These are phyloP conservation scores for Stagonosporopsis tanaceti DNA, from an alignment of 2,329 filamentous ascomycete genomes.

Conservation along the genomic window DNA sequence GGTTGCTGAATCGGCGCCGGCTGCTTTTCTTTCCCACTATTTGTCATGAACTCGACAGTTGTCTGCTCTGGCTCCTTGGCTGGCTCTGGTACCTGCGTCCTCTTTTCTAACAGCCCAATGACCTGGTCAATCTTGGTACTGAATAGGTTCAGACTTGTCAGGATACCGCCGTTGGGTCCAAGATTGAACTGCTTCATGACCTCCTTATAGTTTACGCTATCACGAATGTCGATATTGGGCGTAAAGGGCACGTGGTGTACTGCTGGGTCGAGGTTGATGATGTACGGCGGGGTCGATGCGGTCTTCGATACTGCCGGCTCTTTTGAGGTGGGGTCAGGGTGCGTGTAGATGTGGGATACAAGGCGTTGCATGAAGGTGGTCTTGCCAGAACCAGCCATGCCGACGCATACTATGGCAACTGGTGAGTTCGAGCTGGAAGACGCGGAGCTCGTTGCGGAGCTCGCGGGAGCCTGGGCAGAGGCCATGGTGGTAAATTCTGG, in stretches of 20 bases:
- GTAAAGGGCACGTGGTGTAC: constrained; percentile 94
- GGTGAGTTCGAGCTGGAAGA: constrained; percentile 53
- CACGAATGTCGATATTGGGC: constrained; percentile 97
- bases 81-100: constrained; percentile 65
- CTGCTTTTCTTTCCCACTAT: constrained; percentile 39
- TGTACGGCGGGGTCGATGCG: constrained; percentile 74
- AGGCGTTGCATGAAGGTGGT: constrained; percentile 99
- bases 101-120: constrained; percentile 86
- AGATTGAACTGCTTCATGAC: constrained; percentile 99
- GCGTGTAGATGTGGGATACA: constrained; percentile 86
- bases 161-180: constrained; percentile 93
- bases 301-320: constrained; percentile 42
- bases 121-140: constrained; percentile 98
- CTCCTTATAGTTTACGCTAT: constrained; percentile 99
- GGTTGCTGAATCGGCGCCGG: constrained; percentile 58
- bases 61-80: constrained; percentile 38
- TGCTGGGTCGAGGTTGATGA: constrained; percentile 95
- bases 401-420: constrained; percentile 88
- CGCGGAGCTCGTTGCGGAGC: constrained; percentile 14
- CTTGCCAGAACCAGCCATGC: constrained; percentile 98
- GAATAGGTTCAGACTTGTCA: constrained; percentile 95
- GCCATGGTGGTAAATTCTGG: constrained; percentile 50
- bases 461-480: constrained; percentile 34
- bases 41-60: constrained; percentile 48
- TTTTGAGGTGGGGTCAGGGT: constrained; percentile 62